Base-by-base conservation (phyloP, 2,329 filamentous ascomycete species). In the Colletotrichum phormii region DNA sequence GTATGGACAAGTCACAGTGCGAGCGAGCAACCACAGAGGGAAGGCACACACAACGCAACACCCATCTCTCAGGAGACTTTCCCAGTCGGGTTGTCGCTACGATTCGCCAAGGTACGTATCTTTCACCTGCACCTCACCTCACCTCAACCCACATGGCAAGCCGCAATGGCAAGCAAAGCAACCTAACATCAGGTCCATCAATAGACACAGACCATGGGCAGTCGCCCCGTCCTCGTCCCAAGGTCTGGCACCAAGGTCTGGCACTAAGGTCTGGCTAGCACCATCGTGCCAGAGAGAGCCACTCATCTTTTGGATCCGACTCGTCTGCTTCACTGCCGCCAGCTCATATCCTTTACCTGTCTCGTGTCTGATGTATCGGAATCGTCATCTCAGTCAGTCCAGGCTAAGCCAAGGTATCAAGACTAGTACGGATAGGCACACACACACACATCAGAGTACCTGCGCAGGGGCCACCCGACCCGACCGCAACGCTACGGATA, bases 391-490 rank as follows among this genome's bases (percentile, higher is more conserved):
- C 42, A 49, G 37, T 42, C 15, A 42, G 37, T 42, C 37, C 37
- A 7, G 37, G 37, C 42, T 49, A 11, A 22, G 26, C 26, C 26
- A 49, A 49, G 15, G 15, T 49, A 49, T 49, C 60, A 35, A n/a
- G 42, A 11, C 42, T 49, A 6, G 37, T 63, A n/a, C n/a, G 18
- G 26, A 18, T 49, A 46, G 26, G 13, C 11, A 18, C 49, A 37
- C 61, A 37, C 11, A 18, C 49, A 37, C 61, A 37, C 42, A 35
- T 29, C 61, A 37, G 18, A 33, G 42, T 46, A 37, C 22, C 54
- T 57, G 63, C 18, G 35, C 63, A 67, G 26, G 49, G 54, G 64
- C 46, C 68, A 60, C 63, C 63, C 55, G n/a, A 51, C 49, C 29
- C 53, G 55, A 60, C 67, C 54, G 15, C 24, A 46, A 46, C 62